These are phyloP conservation scores for Polygonum aviculare DNA, from an alignment of 148 eudicot species.

Conservation along the genomic window DNA sequence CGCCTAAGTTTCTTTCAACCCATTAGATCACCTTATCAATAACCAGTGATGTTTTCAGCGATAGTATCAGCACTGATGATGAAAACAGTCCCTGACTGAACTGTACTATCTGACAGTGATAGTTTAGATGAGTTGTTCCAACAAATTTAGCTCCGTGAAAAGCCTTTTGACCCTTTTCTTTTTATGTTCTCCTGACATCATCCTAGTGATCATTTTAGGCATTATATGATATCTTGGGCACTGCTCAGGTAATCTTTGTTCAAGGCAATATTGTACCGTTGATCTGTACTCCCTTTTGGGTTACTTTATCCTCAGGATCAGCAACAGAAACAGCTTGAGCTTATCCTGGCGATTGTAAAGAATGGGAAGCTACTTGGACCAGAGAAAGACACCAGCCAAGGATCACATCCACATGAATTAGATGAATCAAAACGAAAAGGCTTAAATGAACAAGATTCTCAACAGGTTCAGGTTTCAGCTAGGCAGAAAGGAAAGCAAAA, in stretches of 20 bases:
- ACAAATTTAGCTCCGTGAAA: background rate
- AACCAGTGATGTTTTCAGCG: background rate
- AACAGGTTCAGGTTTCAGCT: conserved; percentile 26
- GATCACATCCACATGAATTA: conserved; percentile 11
- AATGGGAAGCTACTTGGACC: conserved; percentile 47
- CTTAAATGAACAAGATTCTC: conserved; percentile 21
- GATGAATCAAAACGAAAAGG: conserved; percentile 18
- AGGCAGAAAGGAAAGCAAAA: conserved; percentile 24
- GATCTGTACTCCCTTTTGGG: background rate
- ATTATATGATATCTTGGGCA: background rate
- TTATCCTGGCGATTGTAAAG: conserved; percentile 69
- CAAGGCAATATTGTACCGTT: background rate
- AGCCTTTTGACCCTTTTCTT: background rate
- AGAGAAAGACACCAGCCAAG: conserved; percentile 24
- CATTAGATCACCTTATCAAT: background rate
- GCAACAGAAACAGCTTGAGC: conserved; percentile 84
- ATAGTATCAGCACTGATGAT: background rate
- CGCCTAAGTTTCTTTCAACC: background rate
- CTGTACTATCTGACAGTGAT: background rate
- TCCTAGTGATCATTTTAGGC: background rate
- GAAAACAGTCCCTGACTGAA: background rate
- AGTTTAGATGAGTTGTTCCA: background rate
- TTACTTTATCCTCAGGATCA: conserved; percentile 24
- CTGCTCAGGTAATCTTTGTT: background rate
- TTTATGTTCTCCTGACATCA: background rate